Base-by-base conservation (phyloP, 208 protist species). In the Vickermania spadyakhi region DNA sequence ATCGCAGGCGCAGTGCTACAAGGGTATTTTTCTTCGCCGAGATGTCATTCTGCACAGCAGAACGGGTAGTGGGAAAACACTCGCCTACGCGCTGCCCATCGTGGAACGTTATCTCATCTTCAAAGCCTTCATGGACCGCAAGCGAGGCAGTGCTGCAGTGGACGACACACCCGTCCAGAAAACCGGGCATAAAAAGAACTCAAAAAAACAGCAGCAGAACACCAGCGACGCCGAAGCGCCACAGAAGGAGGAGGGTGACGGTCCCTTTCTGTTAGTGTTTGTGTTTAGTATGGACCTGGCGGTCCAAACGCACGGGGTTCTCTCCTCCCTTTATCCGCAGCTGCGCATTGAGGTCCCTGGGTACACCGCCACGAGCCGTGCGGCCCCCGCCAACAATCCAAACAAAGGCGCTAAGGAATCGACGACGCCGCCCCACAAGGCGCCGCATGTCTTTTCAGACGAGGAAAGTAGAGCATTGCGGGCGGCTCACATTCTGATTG, bases 1-100 rank as follows among this genome's bases (percentile, higher is more conserved):
- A 7, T 85, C 78, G 62, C 89, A 95, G 62, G 85, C 89, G 31
- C 85, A 95, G 66, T 91, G 82, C 70, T 95, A 91, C 64, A 77
- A 79, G 25, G 84, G 85, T 30, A 86, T 95, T 50, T 92, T 93
- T 58, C 79, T 82, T 36, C 77, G 84, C 23, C 80, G 84, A 31
- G 92, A 97, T 59, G 76, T 96, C 54, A 87, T 97, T 36, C 74
- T 96, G 53, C 92, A 97, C 72, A 94, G 92, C 60, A 88, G 93
- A 63, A 98, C 94, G 27, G 94, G 95, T 56, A 93, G 78, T 62
- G 97, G 97, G 27, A 98, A 99, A 79, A 99, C 98, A 29, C 69
- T 99, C 0, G 97, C 97, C 14, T 99, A 99, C 76, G 84, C 99
- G 7, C 91, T 99, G 13, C 98, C 98, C 3, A 74, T 95, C 52